Evolutionary conservation across 345 rosid genomes (phyloP), one percentile per base, ranked within the genome.

Genomic region (Eucalyptus dawsonii): DNA sequence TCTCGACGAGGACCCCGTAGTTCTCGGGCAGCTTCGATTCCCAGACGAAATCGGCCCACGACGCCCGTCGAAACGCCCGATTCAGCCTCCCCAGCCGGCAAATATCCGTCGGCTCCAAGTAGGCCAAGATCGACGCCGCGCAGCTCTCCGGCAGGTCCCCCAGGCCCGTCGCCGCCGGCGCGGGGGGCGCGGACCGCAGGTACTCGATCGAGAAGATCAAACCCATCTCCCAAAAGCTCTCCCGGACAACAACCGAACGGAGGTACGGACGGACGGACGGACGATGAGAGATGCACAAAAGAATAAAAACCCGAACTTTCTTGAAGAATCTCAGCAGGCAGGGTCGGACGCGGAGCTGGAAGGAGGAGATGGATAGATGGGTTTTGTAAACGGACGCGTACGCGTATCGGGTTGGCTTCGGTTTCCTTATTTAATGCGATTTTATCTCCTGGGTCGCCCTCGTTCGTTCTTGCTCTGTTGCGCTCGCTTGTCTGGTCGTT

Each of bases 21-120:
- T 96, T 96, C 13, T 88, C 86, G 19, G 99, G 99, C 93, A 98
- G 90, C 86, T 98, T 98, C 19, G 98, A 94, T 89, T 97, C 98
- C 99, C 99, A 98, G 4, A 98, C 96, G 91, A 93, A 93, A 93
- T 98, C 99, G 87, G 99, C 99, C 96, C 95, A 94, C 3, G 99
- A 98, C 62, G 99, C 99, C 10, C 97, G 94, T 86, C 95, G 96
- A 89, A 96, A 98, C 54, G 99, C 97, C 37, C 94, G 93, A 91
- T 96, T 97, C 25, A 98, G 93, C 88, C 87, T 92, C 3, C 97
- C 96, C 90, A 97, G 90, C 91, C 93, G 94, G 87, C 98, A 96
- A 80, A 98, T 96, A 93, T 98, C 98, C 14, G 93, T 94, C 2
- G 99, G 99, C 91, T 95, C 98, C 93, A 98, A 90, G 92, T 91